Evolutionary conservation across 805 yeast genomes (phyloP).

Genomic region (Candida ficus): DNA sequence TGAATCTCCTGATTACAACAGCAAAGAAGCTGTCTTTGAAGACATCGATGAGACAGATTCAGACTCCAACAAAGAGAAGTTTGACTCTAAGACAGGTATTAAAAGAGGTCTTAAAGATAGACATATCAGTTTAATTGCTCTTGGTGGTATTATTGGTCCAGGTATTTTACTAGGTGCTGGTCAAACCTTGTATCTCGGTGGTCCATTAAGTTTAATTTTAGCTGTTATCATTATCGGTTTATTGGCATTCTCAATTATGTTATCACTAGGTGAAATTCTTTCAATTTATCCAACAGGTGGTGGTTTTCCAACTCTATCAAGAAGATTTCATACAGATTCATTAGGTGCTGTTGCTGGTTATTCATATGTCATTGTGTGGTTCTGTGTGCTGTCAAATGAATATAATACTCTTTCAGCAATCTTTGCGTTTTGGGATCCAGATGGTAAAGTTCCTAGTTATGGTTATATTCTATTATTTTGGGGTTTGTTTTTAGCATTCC

Average conservation of each 20-base stretch:
- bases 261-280: slow-evolving; percentile 52
- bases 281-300: slow-evolving; percentile 47
- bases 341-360: slow-evolving; percentile 53
- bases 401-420: slow-evolving; percentile 49
- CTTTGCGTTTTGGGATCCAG: slow-evolving; percentile 38
- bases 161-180: slow-evolving; percentile 55
- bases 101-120: slow-evolving; percentile 46
- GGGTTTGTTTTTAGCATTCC: slow-evolving; percentile 45
- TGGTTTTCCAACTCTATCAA: slow-evolving; percentile 45
- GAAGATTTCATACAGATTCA: slow-evolving; percentile 47
- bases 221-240: slow-evolving; percentile 48
- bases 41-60: slow-evolving; percentile 8
- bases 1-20: neutral
- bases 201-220: slow-evolving; percentile 45
- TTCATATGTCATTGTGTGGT: slow-evolving; percentile 53
- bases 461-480: slow-evolving; percentile 53
- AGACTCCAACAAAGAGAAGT: slow-evolving; percentile 10
- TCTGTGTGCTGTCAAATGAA: slow-evolving; percentile 52
- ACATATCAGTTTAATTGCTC: slow-evolving; percentile 45
- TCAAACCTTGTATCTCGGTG: slow-evolving; percentile 42
- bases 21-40: neutral
- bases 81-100: slow-evolving; percentile 27
- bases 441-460: slow-evolving; percentile 47
- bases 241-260: slow-evolving; percentile 50
- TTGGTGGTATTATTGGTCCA: slow-evolving; percentile 59